phyloP scores from a whole-genome alignment of 75 land plant species.

The Ceratopteris richardii region DNA sequence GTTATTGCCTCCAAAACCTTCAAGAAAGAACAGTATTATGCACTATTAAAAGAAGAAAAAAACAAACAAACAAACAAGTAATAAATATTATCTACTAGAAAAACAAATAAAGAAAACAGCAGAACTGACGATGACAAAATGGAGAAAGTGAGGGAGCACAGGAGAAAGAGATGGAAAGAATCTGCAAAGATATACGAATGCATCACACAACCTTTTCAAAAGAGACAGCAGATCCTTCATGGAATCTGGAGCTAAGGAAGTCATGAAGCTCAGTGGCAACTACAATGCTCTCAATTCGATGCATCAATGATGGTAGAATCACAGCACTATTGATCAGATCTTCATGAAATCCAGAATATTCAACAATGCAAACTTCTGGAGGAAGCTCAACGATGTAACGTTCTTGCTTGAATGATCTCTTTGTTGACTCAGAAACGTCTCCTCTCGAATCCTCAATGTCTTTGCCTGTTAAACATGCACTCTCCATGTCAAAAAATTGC shows the following conservation, averaged over 20 bases:
- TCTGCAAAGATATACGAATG: background rate
- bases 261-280: constrained; percentile 71
- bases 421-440: background rate
- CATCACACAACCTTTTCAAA: constrained; percentile 32
- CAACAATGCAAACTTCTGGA: constrained; percentile 76
- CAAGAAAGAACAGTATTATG: too few relatives aligned
- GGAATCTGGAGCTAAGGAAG: constrained; percentile 34
- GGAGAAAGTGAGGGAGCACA: too few relatives aligned
- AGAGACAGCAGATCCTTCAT: constrained; percentile 54
- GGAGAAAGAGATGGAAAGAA: too few relatives aligned
- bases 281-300: constrained; percentile 71
- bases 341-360: constrained; percentile 56
- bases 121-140: too few relatives aligned
- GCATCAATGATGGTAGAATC: constrained; percentile 88
- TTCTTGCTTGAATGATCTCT: background rate
- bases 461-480: background rate
- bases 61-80: constrained; percentile 1
- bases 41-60: constrained; percentile 1
- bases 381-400: constrained; percentile 60
- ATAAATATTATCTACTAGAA: background rate
- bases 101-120: background rate
- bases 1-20: constrained; percentile 93
- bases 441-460: background rate
- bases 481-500: too few relatives aligned
- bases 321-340: constrained; percentile 62